Base-by-base conservation (phyloP, 495 filamentous ascomycete species). In the Viridothelium virens region DNA sequence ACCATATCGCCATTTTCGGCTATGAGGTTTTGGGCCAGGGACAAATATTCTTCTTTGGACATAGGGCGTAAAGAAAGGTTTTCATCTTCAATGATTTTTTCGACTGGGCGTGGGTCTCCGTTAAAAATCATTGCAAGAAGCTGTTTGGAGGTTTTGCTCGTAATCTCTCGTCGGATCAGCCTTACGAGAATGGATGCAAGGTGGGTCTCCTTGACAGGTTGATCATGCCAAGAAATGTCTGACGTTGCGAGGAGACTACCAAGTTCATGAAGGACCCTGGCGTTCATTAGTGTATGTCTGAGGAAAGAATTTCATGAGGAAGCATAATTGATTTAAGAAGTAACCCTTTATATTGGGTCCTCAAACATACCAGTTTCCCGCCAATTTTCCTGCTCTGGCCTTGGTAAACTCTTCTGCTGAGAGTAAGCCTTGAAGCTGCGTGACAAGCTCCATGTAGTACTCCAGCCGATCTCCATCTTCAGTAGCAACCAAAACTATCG, bases 391-490 rank as follows among this genome's bases (percentile, higher is more conserved):
- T 16, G 67, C 12, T 37, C 66, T 68, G 31, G 34, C 14, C 46
- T 59, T 37, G 31, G 56, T 44, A 59, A 25, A 47, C 18, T 9
- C n/a, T 56, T 39, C 46, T 74, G 47, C 14, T 78, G 75, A 69
- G 9, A 84, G 77, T 11, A 72, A 72, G 14, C 72, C 75, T 53
- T 71, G 73, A 2, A 91, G 73, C 14, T 73, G 68, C 16, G 85
- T 84, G 31, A 91, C 82, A 4, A 92, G 86, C 18, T 88, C 85
- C 73, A 89, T 86, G 70, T 90, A 96, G 71, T 91, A 94, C 66
- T 96, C 88, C 12, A 93, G 75, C 18, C 94, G 84, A 2, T 86
- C 86, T 0, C 92, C 92, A 33, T 89, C 84, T 61, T 97, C 91
- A 3, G 96, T 82, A 39, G 83, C 77, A 61, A 92, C 80, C 44